phyloP scores from a whole-genome alignment of 2,329 filamentous ascomycete genomes.

The Aotearoamyces nothofagi region DNA sequence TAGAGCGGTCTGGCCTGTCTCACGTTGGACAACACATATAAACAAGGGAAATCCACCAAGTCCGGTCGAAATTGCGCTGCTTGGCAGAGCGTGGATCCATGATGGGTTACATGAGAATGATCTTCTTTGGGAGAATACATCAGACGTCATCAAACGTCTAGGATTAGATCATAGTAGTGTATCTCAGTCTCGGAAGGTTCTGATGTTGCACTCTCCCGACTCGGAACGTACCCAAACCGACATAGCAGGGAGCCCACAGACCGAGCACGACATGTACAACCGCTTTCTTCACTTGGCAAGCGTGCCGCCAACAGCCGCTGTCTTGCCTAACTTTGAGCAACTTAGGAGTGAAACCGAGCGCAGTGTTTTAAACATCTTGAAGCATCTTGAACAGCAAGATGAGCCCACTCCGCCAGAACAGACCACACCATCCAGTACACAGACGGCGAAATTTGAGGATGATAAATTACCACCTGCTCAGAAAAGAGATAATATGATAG shows the following conservation, averaged over 20 bases:
- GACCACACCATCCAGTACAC: neutral
- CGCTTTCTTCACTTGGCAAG: too few relatives aligned
- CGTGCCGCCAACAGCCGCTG: neutral
- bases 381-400: neutral
- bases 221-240: neutral
- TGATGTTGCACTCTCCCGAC: neutral
- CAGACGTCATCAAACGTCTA: too few relatives aligned
- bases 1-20: too few relatives aligned
- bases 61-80: too few relatives aligned
- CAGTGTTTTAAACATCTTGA: neutral
- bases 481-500: neutral
- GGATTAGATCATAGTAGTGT: too few relatives aligned
- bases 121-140: too few relatives aligned
- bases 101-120: neutral
- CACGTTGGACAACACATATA: too few relatives aligned
- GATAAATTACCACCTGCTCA: neutral
- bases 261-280: conserved; percentile 1
- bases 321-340: neutral
- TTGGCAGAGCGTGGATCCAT: neutral
- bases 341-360: neutral
- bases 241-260: neutral
- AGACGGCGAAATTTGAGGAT: neutral
- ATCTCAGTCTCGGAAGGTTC: too few relatives aligned
- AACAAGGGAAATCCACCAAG: too few relatives aligned
- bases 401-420: neutral